phyloP scores from a whole-genome alignment of 768 basidiomycete species.

The Leccinum uliginosum region DNA sequence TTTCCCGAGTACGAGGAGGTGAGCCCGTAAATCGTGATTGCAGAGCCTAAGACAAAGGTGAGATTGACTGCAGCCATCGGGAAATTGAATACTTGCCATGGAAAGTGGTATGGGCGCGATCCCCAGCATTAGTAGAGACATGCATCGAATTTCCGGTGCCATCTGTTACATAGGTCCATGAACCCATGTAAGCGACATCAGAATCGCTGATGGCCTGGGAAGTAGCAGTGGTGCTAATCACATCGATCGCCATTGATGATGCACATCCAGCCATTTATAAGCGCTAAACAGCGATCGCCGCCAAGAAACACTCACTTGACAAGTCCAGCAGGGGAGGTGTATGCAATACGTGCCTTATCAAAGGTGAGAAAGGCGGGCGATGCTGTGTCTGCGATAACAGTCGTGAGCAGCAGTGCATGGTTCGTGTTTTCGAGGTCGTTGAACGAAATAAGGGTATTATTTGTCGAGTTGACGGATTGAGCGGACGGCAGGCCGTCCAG shows the following conservation, averaged over 20 bases:
- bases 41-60: constrained; percentile 43
- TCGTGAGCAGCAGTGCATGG: constrained; percentile 56
- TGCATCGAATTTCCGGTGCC: constrained; percentile 28
- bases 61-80: background rate
- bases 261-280: constrained; percentile 1
- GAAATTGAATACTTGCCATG: constrained; percentile 36
- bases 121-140: constrained; percentile 39
- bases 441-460: constrained; percentile 48
- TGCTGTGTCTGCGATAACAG: constrained; percentile 34
- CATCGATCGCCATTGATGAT: constrained; percentile 22
- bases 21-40: constrained; percentile 56
- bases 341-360: constrained; percentile 51
- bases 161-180: constrained; percentile 46
- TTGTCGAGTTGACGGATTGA: constrained; percentile 21
- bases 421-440: constrained; percentile 40
- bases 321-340: constrained; percentile 28
- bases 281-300: constrained; percentile 3
- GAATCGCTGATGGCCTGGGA: constrained; percentile 41
- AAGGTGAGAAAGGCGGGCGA: constrained; percentile 47
- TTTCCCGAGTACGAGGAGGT: constrained; percentile 54
- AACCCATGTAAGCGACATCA: constrained; percentile 47
- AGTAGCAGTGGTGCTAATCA: constrained; percentile 32
- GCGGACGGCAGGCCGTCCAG: constrained; percentile 45
- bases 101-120: constrained; percentile 42
- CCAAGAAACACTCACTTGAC: constrained; percentile 32